Percentiles rank a stretch among this genome's conserved stretches.
Evolutionary conservation across 1,139 yeast genomes (phyloP).

Genomic region (Pichia sorboxylosa): DNA sequence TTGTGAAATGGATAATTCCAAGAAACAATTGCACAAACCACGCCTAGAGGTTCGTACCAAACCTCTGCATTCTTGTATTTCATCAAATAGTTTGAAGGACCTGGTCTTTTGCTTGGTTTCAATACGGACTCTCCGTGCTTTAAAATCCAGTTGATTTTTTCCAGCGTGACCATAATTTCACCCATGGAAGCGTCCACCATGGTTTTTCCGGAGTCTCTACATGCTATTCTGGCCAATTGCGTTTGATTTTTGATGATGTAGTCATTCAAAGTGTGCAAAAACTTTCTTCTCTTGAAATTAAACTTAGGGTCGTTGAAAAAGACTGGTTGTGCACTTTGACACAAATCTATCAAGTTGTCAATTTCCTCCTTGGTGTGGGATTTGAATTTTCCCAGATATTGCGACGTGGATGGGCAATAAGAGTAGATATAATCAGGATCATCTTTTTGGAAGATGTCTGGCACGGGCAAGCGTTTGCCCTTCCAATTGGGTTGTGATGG

Average conservation of each 20-base stretch:
- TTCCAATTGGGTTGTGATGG: slow-evolving; percentile 91
- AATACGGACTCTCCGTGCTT: slow-evolving; percentile 69
- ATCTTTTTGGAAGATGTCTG: slow-evolving; percentile 38
- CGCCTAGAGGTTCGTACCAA: slow-evolving; percentile 80
- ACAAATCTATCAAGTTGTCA: slow-evolving; percentile 46
- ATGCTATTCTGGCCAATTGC: slow-evolving; percentile 79
- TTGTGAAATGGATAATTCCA: slow-evolving; percentile 98
- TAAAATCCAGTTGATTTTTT: slow-evolving; percentile 81
- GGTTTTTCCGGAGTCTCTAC: slow-evolving; percentile 94
- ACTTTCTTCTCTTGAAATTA: slow-evolving; percentile 43
- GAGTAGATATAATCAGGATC: slow-evolving; percentile 66
- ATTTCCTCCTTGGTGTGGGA: slow-evolving; percentile 58
- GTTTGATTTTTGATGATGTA: slow-evolving; percentile 76
- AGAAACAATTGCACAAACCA: slow-evolving; percentile 81
- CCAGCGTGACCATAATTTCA: slow-evolving; percentile 85
- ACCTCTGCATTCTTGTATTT: slow-evolving; percentile 81
- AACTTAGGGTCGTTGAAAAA: slow-evolving; percentile 40
- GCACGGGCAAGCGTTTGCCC: slow-evolving; percentile 63
- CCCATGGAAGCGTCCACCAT: slow-evolving; percentile 95
- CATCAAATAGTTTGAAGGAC: slow-evolving; percentile 78
- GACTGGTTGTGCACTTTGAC: slow-evolving; percentile 44
- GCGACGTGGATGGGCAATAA: slow-evolving; percentile 95
- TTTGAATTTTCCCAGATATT: slow-evolving; percentile 59
- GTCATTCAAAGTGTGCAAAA: slow-evolving; percentile 58
- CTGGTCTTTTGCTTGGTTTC: slow-evolving; percentile 66